A percentile compares a stretch with the other conserved stretches of the same genome.
Evolutionary conservation across 306 rosid genomes (phyloP).

Genomic region (Cucurbita ficifolia): DNA sequence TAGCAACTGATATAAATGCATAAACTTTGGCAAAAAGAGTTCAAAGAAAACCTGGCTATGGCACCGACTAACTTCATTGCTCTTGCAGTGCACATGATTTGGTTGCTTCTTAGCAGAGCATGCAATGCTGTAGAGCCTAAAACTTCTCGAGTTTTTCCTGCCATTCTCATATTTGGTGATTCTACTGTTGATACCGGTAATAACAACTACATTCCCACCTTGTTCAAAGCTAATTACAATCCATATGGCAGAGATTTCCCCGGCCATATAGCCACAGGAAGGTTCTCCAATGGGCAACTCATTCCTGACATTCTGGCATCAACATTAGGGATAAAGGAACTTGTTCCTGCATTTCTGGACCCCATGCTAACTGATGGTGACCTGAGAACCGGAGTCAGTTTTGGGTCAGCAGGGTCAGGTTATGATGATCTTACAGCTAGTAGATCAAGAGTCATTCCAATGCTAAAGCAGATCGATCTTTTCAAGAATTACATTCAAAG

Average conservation of each 20-base stretch:
- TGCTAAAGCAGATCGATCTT: slow-evolving; percentile 29
- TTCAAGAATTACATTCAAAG: slow-evolving; percentile 33
- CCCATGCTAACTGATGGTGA: slow-evolving; percentile 27
- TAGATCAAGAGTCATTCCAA: slow-evolving; percentile 15
- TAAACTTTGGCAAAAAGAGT: neutral
- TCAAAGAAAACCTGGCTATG: neutral
- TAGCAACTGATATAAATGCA: neutral
- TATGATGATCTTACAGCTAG: slow-evolving; percentile 31
- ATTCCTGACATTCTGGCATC: slow-evolving; percentile 45
- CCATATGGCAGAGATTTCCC: slow-evolving; percentile 57
- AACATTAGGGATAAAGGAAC: slow-evolving; percentile 26
- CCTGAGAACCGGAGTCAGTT: slow-evolving; percentile 43
- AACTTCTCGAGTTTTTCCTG: slow-evolving; percentile 15
- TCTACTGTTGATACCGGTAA: slow-evolving; percentile 54
- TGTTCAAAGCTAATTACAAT: slow-evolving; percentile 23
- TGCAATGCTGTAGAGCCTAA: neutral
- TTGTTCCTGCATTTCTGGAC: slow-evolving; percentile 38
- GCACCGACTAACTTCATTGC: neutral
- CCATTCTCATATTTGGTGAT: slow-evolving; percentile 47
- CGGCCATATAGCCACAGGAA: slow-evolving; percentile 34
- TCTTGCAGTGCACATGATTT: neutral
- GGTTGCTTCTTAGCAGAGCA: neutral
- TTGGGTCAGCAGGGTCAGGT: slow-evolving; percentile 47
- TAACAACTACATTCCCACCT: slow-evolving; percentile 36
- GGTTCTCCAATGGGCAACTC: slow-evolving; percentile 51